Conservation (phyloP, 805 yeast genomes). For the Candida nemodendra region DNA sequence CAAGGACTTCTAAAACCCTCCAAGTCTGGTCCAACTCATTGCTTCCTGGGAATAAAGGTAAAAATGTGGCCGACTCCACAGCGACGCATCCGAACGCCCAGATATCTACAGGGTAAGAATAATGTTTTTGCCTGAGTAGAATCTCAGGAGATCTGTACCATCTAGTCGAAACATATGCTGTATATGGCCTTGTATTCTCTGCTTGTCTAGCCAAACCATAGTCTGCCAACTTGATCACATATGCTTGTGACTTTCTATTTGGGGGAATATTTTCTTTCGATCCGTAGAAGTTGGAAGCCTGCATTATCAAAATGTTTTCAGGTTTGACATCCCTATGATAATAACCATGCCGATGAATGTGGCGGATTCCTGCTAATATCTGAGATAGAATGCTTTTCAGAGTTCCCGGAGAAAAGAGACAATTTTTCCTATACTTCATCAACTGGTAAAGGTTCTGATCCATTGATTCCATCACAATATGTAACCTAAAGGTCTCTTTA, state of each 20-base stretch:
- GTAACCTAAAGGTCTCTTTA: conserved; percentile 52
- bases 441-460: conserved; percentile 78
- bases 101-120: conserved; percentile 71
- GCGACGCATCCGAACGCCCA: conserved; percentile 89
- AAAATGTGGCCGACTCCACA: conserved; percentile 65
- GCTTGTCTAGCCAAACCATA: conserved; percentile 73
- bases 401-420: conserved; percentile 54
- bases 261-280: conserved; percentile 38
- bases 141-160: conserved; percentile 89
- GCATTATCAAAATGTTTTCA: conserved; percentile 77
- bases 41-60: conserved; percentile 82
- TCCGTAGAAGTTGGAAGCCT: conserved; percentile 54
- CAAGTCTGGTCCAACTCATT: conserved; percentile 77
- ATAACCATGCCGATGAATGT: conserved; percentile 68
- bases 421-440: conserved; percentile 58
- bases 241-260: conserved; percentile 41
- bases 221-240: conserved; percentile 73
- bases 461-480: conserved; percentile 88
- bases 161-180: conserved; percentile 78
- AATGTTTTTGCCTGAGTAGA: conserved; percentile 57
- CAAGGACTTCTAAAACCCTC: conserved; percentile 65
- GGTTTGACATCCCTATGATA: conserved; percentile 94
- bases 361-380: conserved; percentile 71
- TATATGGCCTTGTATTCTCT: conserved; percentile 52
- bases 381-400: conserved; percentile 70